phyloP scores from a whole-genome alignment of 768 basidiomycete genomes.

The Macrolepiota dolichaula region DNA sequence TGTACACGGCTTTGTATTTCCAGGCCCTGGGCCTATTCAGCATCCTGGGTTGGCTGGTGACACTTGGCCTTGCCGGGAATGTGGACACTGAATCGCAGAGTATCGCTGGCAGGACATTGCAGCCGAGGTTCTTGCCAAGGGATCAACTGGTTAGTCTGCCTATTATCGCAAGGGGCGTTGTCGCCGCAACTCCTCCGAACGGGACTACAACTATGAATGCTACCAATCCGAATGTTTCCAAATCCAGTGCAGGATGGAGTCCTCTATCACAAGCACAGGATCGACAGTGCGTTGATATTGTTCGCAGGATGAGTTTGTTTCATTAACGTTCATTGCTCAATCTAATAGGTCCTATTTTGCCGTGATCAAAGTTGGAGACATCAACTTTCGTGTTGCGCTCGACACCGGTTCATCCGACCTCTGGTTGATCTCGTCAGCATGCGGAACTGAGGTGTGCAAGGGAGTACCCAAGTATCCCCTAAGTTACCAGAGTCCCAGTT shows the following conservation, averaged over 20 bases:
- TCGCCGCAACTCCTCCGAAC: background rate
- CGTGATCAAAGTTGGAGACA: slow-evolving; percentile 54
- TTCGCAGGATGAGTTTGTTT: background rate
- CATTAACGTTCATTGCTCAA: background rate
- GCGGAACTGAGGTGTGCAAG: slow-evolving; percentile 52
- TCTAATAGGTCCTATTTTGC: slow-evolving; percentile 62
- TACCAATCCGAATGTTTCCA: slow-evolving; percentile 11
- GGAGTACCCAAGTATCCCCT: slow-evolving; percentile 70
- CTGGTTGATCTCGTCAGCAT: slow-evolving; percentile 68
- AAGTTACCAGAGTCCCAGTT: slow-evolving; percentile 62
- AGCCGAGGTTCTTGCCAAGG: slow-evolving; percentile 2
- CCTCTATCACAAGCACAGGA: slow-evolving; percentile 44
- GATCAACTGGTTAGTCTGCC: slow-evolving; percentile 6
- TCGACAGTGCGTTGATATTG: slow-evolving; percentile 33
- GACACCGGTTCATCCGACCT: slow-evolving; percentile 76
- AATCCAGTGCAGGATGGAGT: slow-evolving; percentile 36
- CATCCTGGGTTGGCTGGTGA: background rate
- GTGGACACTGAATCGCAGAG: background rate
- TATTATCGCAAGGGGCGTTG: background rate
- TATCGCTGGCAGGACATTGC: background rate
- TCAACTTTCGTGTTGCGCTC: slow-evolving; percentile 65
- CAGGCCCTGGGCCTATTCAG: background rate
- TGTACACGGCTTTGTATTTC: background rate
- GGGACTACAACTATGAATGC: background rate
- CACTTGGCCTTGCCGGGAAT: background rate